Conservation (phyloP, 805 yeast genomes). For the Martiniozyma abietophila region DNA sequence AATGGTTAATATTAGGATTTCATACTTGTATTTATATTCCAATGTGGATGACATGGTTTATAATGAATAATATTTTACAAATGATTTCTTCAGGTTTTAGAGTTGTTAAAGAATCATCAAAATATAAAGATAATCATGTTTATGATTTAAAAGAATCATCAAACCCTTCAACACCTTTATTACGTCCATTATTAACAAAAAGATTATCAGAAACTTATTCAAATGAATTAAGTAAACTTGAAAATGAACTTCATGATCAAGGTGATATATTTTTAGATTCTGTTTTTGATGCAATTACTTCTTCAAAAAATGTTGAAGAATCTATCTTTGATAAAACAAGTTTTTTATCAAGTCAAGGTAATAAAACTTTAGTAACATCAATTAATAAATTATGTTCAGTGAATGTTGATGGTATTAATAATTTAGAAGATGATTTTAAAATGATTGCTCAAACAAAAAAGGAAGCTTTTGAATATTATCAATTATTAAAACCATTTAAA, state of each 20-base stretch:
- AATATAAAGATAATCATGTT: constrained; percentile 13
- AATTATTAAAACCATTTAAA: constrained; percentile 21
- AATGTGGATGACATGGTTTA: constrained; percentile 50
- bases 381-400: constrained; percentile 23
- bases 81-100: constrained; percentile 25
- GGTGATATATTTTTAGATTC: constrained; percentile 60
- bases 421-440: constrained; percentile 11
- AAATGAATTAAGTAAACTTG: constrained; percentile 25
- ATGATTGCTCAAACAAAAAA: constrained; percentile 8
- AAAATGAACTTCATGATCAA: constrained; percentile 43
- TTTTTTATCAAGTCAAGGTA: too few species aligned
- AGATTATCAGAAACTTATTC: constrained; percentile 21
- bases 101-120: constrained; percentile 23
- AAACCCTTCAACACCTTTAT: constrained; percentile 8
- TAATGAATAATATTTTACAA: constrained; percentile 33
- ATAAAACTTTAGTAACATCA: constrained; percentile 18
- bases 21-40: constrained; percentile 50
- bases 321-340: constrained; percentile 18
- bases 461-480: constrained; percentile 11
- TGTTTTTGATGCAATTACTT: constrained; percentile 48
- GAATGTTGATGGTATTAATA: constrained; percentile 15
- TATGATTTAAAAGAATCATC: too few species aligned
- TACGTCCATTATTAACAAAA: constrained; percentile 19
- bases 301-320: constrained; percentile 16
- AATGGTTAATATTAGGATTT: constrained; percentile 39